These are phyloP conservation scores for Coffea humblotiana DNA, from an alignment of 305 asterid genomes.

Conservation along the genomic window DNA sequence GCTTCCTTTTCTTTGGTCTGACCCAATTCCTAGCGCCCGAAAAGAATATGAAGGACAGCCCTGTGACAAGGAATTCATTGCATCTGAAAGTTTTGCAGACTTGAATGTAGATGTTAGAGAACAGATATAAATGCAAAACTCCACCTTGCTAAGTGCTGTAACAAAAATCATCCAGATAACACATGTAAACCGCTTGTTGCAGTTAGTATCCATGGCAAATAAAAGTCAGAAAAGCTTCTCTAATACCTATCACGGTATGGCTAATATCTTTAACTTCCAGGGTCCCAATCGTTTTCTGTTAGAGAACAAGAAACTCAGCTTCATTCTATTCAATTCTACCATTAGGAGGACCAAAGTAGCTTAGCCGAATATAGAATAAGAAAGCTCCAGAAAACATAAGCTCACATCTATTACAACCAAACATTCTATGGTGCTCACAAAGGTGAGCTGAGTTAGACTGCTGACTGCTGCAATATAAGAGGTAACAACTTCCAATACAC, in stretches of 20 bases:
- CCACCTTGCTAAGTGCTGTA: background rate
- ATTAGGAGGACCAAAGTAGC: background rate
- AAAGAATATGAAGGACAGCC: constrained; percentile 42
- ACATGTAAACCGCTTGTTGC: background rate
- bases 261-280: background rate
- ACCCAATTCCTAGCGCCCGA: constrained; percentile 50
- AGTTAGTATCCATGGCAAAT: background rate
- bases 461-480: background rate
- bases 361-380: background rate
- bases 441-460: background rate
- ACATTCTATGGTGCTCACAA: background rate
- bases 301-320: background rate
- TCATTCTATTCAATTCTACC: background rate
- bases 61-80: constrained; percentile 33
- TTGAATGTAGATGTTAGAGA: background rate
- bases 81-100: background rate
- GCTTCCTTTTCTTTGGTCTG: constrained; percentile 56
- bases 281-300: background rate
- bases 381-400: background rate
- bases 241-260: background rate
- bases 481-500: background rate
- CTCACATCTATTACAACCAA: background rate
- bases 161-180: background rate
- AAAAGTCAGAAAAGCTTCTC: background rate
- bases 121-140: background rate